phyloP scores from a whole-genome alignment of 208 protist genomes.

The Blechomonas ayalai region DNA sequence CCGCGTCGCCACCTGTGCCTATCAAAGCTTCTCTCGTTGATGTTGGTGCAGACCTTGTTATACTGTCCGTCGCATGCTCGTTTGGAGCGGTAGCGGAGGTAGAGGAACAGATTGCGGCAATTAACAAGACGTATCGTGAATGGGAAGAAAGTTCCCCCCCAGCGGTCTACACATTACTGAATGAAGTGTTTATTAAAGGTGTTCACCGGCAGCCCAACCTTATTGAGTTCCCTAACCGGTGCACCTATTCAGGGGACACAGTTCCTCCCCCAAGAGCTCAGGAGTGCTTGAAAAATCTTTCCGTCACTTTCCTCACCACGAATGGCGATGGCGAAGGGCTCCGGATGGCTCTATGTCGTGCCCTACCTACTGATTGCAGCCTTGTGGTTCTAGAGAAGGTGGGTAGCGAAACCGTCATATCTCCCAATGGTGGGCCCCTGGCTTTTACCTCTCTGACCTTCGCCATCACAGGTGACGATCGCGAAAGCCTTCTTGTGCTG shows the following conservation, averaged over 20 bases:
- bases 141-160: slow-evolving; percentile 4
- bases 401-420: slow-evolving; percentile 7
- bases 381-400: slow-evolving; percentile 9
- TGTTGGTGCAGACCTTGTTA: slow-evolving; percentile 18
- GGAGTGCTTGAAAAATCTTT: slow-evolving; percentile 11
- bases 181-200: slow-evolving; percentile 17
- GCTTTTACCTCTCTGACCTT: slow-evolving; percentile 13
- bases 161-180: slow-evolving; percentile 17
- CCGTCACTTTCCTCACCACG: slow-evolving; percentile 6
- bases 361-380: slow-evolving; percentile 22
- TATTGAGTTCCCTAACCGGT: slow-evolving; percentile 27
- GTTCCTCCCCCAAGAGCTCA: slow-evolving; percentile 2
- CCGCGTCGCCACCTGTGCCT: slow-evolving; percentile 1
- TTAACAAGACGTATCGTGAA: slow-evolving; percentile 21
- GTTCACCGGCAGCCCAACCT: slow-evolving; percentile 30
- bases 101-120: background rate
- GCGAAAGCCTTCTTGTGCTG: slow-evolving; percentile 22
- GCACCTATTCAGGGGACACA: slow-evolving; percentile 13
- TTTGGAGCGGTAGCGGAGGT: slow-evolving; percentile 12
- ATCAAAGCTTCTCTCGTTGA: slow-evolving; percentile 12
- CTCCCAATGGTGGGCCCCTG: slow-evolving; percentile 2
- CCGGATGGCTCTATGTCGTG: slow-evolving; percentile 15
- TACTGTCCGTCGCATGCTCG: slow-evolving; percentile 27
- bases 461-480: slow-evolving; percentile 13
- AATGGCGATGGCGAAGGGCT: slow-evolving; percentile 2